A percentile compares a stretch with the other conserved stretches of the same genome.
Conservation (phyloP, 2,329 filamentous ascomycete species). For the Colletotrichum scovillei region DNA sequence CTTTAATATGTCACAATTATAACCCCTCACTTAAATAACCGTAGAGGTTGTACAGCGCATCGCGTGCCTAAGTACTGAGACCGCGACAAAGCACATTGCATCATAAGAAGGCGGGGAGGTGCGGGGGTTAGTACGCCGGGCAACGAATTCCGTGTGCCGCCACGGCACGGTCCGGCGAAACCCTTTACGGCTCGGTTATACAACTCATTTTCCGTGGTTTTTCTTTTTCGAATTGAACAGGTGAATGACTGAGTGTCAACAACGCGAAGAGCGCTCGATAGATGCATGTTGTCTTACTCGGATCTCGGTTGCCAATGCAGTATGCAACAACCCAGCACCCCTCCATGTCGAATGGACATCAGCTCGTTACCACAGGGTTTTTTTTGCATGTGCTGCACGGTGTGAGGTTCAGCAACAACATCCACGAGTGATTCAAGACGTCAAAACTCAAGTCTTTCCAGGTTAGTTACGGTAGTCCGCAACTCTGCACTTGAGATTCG, state of each 20-base stretch:
- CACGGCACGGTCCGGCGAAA: neutral
- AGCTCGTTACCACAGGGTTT: too few relatives aligned
- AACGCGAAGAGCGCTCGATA: neutral
- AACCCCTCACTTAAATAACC: neutral
- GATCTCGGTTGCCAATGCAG: neutral
- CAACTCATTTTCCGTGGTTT: too few relatives aligned
- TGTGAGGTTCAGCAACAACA: too few relatives aligned
- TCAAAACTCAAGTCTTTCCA: too few relatives aligned
- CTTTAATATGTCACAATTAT: neutral
- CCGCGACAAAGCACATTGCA: conserved; percentile 6
- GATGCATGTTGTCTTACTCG: neutral
- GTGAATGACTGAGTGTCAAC: neutral
- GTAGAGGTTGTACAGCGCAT: neutral
- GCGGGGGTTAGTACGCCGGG: conserved; percentile 24
- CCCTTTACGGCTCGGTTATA: neutral
- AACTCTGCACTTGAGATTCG: too few relatives aligned
- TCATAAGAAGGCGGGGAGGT: conserved; percentile 30
- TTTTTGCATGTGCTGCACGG: too few relatives aligned
- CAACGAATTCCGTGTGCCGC: conserved; percentile 27
- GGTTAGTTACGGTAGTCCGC: too few relatives aligned
- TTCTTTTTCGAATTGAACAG: too few relatives aligned
- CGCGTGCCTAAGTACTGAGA: neutral
- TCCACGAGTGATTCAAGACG: too few relatives aligned
- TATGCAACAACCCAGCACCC: neutral
- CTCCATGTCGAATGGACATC: neutral